Evolutionary conservation across 2,329 filamentous ascomycete genomes (phyloP).

Genomic region (Simplicillium sp.): DNA sequence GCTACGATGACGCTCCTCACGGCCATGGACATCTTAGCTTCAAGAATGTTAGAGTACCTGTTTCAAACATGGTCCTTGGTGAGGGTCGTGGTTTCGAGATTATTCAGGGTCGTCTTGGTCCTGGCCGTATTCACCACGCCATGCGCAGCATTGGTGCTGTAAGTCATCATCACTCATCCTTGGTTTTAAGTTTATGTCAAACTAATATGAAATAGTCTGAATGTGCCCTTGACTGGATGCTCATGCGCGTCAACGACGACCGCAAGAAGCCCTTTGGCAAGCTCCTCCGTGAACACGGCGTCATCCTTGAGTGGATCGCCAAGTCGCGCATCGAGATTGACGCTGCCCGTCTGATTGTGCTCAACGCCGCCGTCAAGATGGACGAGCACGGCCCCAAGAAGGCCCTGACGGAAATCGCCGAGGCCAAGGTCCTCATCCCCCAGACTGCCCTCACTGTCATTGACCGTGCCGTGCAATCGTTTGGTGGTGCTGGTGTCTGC

Average conservation of each 20-base stretch:
- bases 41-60: constrained; percentile 80
- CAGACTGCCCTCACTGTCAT: constrained; percentile 76
- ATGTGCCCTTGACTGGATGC: constrained; percentile 86
- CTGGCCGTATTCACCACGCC: constrained; percentile 93
- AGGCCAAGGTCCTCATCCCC: constrained; percentile 90
- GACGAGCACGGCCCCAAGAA: constrained; percentile 82
- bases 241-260: constrained; percentile 88
- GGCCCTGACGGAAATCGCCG: constrained; percentile 84
- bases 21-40: constrained; percentile 92
- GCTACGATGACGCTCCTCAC: constrained; percentile 96
- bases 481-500: constrained; percentile 80
- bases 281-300: constrained; percentile 76
- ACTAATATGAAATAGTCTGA: constrained; percentile 48
- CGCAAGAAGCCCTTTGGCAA: constrained; percentile 87
- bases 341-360: constrained; percentile 76
- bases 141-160: constrained; percentile 89
- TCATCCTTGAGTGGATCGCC: constrained; percentile 92
- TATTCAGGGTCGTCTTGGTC: constrained; percentile 92
- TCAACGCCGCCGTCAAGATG: constrained; percentile 93
- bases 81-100: constrained; percentile 96
- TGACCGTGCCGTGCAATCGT: constrained; percentile 88
- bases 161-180: constrained; percentile 18
- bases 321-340: constrained; percentile 91
- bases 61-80: constrained; percentile 76
- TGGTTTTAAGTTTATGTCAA: neutral